Percentiles rank a stretch among this genome's conserved stretches.
These are phyloP conservation scores for Mucor racemosus DNA, from an alignment of 371 early-diverging fungal species.

Conservation along the genomic window DNA sequence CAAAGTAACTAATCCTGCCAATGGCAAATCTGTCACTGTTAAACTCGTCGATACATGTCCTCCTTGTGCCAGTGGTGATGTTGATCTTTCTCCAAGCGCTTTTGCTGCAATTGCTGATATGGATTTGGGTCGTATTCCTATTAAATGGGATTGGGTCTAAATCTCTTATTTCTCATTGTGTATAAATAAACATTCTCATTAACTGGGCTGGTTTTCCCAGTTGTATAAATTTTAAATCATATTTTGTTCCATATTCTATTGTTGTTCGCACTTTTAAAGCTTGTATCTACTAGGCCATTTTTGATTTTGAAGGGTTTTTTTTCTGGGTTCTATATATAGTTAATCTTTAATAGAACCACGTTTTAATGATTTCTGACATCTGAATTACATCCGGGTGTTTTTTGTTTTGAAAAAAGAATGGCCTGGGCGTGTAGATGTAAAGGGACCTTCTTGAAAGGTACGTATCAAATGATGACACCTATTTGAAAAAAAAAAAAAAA, in stretches of 20 bases:
- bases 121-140: constrained; percentile 40
- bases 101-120: constrained; percentile 42
- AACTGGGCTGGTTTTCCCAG: constrained; percentile 9
- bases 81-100: constrained; percentile 51
- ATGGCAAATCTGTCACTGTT: constrained; percentile 36
- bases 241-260: neutral
- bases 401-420: too few relatives aligned
- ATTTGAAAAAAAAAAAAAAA: too few relatives aligned
- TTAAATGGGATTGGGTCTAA: constrained; percentile 39
- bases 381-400: neutral
- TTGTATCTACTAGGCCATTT: neutral
- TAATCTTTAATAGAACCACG: neutral
- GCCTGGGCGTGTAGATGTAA: too few relatives aligned
- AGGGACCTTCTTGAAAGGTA: too few relatives aligned
- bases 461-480: too few relatives aligned
- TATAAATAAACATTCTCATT: neutral
- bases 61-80: constrained; percentile 22
- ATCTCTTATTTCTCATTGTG: neutral
- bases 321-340: neutral
- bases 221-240: neutral
- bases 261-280: neutral
- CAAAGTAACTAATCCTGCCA: constrained; percentile 33
- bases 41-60: constrained; percentile 38
- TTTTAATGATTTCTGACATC: neutral
- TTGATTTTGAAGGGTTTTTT: neutral